Percentiles rank a stretch among this genome's conserved stretches.
These are phyloP conservation scores for Aspergillus udagawae DNA, from an alignment of 2,329 filamentous ascomycete genomes.

Conservation along the genomic window DNA sequence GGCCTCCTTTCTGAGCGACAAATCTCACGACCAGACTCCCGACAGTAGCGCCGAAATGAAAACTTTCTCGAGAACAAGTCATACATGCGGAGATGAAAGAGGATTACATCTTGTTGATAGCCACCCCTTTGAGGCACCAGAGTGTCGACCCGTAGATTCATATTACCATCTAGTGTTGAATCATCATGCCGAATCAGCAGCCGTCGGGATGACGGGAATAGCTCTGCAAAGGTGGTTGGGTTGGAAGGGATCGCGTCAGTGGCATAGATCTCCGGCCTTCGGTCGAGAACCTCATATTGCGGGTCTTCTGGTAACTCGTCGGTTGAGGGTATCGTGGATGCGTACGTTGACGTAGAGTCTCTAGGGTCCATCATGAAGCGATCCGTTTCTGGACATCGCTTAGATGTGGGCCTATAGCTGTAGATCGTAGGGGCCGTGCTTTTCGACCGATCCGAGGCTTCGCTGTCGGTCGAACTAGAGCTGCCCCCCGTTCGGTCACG, in stretches of 20 bases:
- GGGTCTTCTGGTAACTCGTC: slow-evolving; percentile 51
- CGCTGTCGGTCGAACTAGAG: slow-evolving; percentile 36
- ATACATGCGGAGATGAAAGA: slow-evolving; percentile 95
- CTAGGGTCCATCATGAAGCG: slow-evolving; percentile 30
- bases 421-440: slow-evolving; percentile 39
- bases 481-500: slow-evolving; percentile 24
- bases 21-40: slow-evolving; percentile 88
- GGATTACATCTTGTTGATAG: slow-evolving; percentile 62
- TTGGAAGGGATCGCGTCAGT: slow-evolving; percentile 70
- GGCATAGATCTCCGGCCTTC: slow-evolving; percentile 57
- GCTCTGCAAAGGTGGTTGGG: slow-evolving; percentile 72
- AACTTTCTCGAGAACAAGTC: slow-evolving; percentile 83
- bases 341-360: slow-evolving; percentile 73
- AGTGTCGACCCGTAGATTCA: slow-evolving; percentile 90
- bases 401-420: slow-evolving; percentile 29
- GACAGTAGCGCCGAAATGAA: slow-evolving; percentile 84
- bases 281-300: slow-evolving; percentile 47
- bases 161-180: slow-evolving; percentile 84
- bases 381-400: slow-evolving; percentile 16
- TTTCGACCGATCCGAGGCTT: slow-evolving; percentile 34
- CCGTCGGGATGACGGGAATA: slow-evolving; percentile 81
- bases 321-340: slow-evolving; percentile 65
- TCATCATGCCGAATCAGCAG: slow-evolving; percentile 87
- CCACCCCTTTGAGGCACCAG: slow-evolving; percentile 57
- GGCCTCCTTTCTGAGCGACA: slow-evolving; percentile 71